Evolutionary conservation across 495 filamentous ascomycete genomes (phyloP), one percentile per base, ranked within the genome.

Genomic region (Penicillium herquei): DNA sequence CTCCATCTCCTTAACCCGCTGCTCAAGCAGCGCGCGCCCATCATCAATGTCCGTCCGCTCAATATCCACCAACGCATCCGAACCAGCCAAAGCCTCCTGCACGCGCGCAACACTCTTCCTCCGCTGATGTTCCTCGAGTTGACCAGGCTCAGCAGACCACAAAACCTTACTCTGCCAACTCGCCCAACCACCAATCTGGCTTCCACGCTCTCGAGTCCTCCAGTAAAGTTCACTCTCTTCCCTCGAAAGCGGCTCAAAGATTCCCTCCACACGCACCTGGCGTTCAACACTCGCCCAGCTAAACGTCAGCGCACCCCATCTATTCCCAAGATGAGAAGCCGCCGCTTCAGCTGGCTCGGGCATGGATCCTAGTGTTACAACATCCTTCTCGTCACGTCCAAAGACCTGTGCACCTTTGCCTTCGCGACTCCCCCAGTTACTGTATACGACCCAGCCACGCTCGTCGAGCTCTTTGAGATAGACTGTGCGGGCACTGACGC

Each of bases 151-250:
- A 7, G 63, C 61, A 17, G 78, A 78, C 71, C 68, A 70, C 41
- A 95, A 69, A 39, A 88, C 89, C 56, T 80, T 73, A 65, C 89
- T 93, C 82, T 97, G 92, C 76, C 78, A 81, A 73, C 90, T 95
- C 10, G 94, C 91, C 94, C 94, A 98, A 10, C 90, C 94, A 6
- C 94, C 95, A 58, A 98, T 83, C 63, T 90, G 82, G 63, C 85
- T 91, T 3, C 90, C 89, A 26, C 89, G 76, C 41, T 86, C 86
- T 39, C 90, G 71, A 3, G 91, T 94, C 64, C 89, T 87, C 74
- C 84, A 98, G 73, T 98, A 97, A 34, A 86, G 70, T 75, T 95
- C 90, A 55, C 86, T 90, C 75, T 96, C 92, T 56, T 84, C 87
- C 12, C 71, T 62, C 7, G 72, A 78, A 54, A 96, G 60, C 58